Base-by-base conservation (phyloP, 176 grass and related monocot species). In the Phoenix roebelenii region DNA sequence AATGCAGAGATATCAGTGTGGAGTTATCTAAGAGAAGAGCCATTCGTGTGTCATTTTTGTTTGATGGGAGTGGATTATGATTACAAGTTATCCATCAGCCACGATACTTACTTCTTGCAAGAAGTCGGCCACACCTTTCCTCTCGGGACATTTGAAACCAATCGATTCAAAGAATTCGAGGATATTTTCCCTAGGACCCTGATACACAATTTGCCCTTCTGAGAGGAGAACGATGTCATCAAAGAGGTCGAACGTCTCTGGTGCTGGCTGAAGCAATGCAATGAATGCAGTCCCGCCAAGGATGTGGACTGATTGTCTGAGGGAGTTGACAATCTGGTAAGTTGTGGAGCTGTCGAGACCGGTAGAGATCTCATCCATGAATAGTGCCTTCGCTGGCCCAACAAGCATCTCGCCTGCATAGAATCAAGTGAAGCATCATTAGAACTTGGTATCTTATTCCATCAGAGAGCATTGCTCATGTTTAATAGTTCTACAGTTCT, bases 331-430 rank as follows among this genome's bases (percentile, higher is more conserved):
- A 25, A 94, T 94, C 71, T 85, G 74, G 66, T 79, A 94, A 22
- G 89, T 94, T 23, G 89, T 94, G 5, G 89, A 94, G 66, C 89
- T 94, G 57, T 94, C 89, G 16, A 94, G 78, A 62, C 89, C 84
- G 9, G 89, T 94, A 26, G 89, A 94, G 82, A 94, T 94, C 80
- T 93, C 84, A 48, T 88, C 89, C 89, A 94, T 88, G 77, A 94
- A 88, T 49, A 94, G 72, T 44, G 81, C 89, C 32, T 69, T 73
- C 49, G 83, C 89, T 59, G 88, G 81, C 22, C 80, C 85, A 49
- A 94, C 89, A 73, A 94, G 71, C 89, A 94, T 94, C 74, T 94
- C 89, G 22, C 83, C 89, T 88, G 67, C 53, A 61, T 32, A 18
- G 7, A 44, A 44, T 44, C 35, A 9, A 14, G 10, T 14, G 2